Conservation (phyloP, 2,329 filamentous ascomycete genomes). For the Trichoderma harzianum region DNA sequence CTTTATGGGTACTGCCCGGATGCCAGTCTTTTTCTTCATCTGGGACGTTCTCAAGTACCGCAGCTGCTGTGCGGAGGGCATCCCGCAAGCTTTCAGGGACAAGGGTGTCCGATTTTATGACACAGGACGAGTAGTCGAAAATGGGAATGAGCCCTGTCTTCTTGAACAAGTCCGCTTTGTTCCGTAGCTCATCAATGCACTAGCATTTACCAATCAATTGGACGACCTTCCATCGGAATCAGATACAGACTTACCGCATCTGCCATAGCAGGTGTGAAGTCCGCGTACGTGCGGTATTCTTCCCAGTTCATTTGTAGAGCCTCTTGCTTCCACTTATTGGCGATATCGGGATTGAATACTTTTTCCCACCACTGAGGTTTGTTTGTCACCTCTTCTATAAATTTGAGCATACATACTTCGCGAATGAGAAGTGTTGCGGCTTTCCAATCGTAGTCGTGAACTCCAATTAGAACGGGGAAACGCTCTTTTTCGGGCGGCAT, state of each 20-base stretch:
- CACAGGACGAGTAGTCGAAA: conserved; percentile 32
- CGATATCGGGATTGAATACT: conserved; percentile 27
- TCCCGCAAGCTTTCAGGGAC: conserved; percentile 27
- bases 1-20: conserved; percentile 52
- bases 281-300: conserved; percentile 22
- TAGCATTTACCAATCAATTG: conserved; percentile 17
- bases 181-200: conserved; percentile 34
- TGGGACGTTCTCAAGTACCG: conserved; percentile 48
- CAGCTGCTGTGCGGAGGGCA: conserved; percentile 42
- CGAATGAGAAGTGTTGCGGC: conserved; percentile 30
- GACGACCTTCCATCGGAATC: neutral
- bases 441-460: conserved; percentile 22
- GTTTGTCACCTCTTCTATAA: conserved; percentile 34
- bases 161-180: conserved; percentile 34
- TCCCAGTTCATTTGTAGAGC: conserved; percentile 31
- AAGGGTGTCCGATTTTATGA: conserved; percentile 36
- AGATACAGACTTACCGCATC: conserved; percentile 25
- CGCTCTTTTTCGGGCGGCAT: neutral
- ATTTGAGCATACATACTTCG: conserved; percentile 33
- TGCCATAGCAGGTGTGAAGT: conserved; percentile 32
- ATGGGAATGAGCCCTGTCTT: conserved; percentile 33
- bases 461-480: conserved; percentile 25
- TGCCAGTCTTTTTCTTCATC: conserved; percentile 57
- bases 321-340: conserved; percentile 30
- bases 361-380: conserved; percentile 37